These are phyloP conservation scores for Saprolegnia parasitica DNA, from an alignment of 352 stramenopile genomes.

Conservation along the genomic window DNA sequence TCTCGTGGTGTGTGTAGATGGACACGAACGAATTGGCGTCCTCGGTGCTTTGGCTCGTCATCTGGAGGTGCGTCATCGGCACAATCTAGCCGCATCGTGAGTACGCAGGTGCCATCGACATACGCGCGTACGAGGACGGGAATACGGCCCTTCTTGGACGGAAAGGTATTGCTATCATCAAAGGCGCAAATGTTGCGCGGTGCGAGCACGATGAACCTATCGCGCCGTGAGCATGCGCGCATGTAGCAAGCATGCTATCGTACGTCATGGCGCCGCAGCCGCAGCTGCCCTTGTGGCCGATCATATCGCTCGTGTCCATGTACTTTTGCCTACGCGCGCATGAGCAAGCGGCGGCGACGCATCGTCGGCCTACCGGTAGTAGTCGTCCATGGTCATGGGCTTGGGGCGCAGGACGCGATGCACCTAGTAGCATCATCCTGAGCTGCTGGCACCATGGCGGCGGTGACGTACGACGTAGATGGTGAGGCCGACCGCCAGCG, in stretches of 20 bases:
- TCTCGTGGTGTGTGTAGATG: slow-evolving; percentile 69
- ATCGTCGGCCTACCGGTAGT: slow-evolving; percentile 52
- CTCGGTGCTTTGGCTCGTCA: slow-evolving; percentile 71
- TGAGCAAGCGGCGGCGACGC: not conserved
- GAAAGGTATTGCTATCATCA: slow-evolving; percentile 76
- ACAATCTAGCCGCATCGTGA: slow-evolving; percentile 15
- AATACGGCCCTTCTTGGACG: slow-evolving; percentile 77
- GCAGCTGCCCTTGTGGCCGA: slow-evolving; percentile 67
- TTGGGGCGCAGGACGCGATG: slow-evolving; percentile 54
- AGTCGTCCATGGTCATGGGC: slow-evolving; percentile 57
- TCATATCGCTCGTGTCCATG: slow-evolving; percentile 55
- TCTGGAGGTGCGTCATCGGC: slow-evolving; percentile 36
- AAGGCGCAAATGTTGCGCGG: slow-evolving; percentile 74
- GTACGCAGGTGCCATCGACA: not conserved
- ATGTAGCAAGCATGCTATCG: not conserved
- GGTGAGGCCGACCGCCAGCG: slow-evolving; percentile 65
- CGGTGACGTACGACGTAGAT: slow-evolving; percentile 51
- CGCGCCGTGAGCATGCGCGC: not conserved
- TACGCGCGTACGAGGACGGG: slow-evolving; percentile 54
- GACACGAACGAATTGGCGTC: slow-evolving; percentile 36
- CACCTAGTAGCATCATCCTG: slow-evolving; percentile 35
- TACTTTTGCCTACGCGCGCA: slow-evolving; percentile 61
- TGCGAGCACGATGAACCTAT: slow-evolving; percentile 67
- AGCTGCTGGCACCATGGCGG: not conserved
- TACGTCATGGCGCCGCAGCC: slow-evolving; percentile 65